Evolutionary conservation across 1,284 basidiomycete species (phyloP).

Genomic region (Moniliophthora roreri): DNA sequence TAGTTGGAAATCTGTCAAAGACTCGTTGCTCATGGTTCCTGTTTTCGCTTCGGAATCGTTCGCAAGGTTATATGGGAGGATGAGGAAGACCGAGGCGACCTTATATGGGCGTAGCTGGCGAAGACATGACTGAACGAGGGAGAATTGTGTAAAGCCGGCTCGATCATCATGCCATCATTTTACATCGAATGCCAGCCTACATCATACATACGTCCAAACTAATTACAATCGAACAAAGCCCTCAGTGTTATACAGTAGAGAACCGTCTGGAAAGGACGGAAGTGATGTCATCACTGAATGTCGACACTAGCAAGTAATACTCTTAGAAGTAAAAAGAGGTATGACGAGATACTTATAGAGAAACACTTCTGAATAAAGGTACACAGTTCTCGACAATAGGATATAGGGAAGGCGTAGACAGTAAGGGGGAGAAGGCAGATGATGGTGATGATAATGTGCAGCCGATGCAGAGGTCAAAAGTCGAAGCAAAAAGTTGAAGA

Average conservation of each 20-base stretch:
- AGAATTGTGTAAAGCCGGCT: constrained; percentile 6
- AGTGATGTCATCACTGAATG: constrained; percentile 2
- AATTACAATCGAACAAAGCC: no score
- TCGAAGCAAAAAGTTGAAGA: no score
- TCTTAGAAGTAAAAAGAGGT: constrained; percentile 24
- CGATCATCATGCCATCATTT: constrained; percentile 24
- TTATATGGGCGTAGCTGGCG: constrained; percentile 21
- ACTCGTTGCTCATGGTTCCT: neutral
- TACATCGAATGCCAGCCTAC: no score
- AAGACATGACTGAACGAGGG: constrained; percentile 13
- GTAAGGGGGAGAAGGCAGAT: constrained; percentile 5
- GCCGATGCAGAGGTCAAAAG: constrained; percentile 12
- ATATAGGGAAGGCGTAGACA: constrained; percentile 11
- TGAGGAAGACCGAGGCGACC: neutral
- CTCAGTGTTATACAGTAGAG: no score
- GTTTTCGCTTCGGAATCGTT: neutral
- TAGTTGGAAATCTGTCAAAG: constrained; percentile 21
- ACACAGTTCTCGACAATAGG: constrained; percentile 27
- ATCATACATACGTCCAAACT: no score
- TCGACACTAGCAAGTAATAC: constrained; percentile 17
- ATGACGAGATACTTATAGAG: constrained; percentile 14
- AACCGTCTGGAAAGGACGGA: constrained; percentile 10
- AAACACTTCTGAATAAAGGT: constrained; percentile 29
- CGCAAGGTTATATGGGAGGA: neutral
- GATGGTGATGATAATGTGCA: constrained; percentile 15